Base-by-base conservation (phyloP, 2,329 filamentous ascomycete genomes). In the Hypoxylon sp. region DNA sequence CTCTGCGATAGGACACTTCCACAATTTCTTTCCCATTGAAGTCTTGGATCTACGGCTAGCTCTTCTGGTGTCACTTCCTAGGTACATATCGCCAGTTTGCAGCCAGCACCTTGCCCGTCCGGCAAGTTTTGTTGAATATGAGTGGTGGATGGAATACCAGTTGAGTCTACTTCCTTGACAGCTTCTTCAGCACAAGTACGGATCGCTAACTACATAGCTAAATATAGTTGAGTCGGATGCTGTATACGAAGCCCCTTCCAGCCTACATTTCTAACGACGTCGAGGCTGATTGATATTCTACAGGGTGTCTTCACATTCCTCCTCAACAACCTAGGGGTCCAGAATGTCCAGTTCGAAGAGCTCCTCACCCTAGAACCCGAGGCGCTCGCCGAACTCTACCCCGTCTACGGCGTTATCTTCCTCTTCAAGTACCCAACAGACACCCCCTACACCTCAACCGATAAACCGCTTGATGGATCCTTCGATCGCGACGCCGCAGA, bases 221-320 rank as follows among this genome's bases (percentile, higher is more conserved):
- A 30, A 54, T 66, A 40, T 64, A 91, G 89, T 98, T 79, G 95
- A 98, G 82, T 97, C 93, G 71, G 95, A 98, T 85, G 95, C 95
- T 81, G 95, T 97, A 88, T 75, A 88, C 58, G 30, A 31, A 58
- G 42, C 6, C 42, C 53, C 62, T 25, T 48, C 7, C 72, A 79
- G 46, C 25, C 20, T 44, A 54, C 13, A 25, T 20, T 61, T 49
- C 10, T 59, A 57, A 6, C n/a, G 46, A 40, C 73, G 77, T 50
- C 72, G 73, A 35, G 66, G 77, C 59, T 74, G 73, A 69, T 76
- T 80, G 42, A 7, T 50, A 51, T 63, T 68, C 31, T n/a, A n/a
- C 64, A 89, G 95, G 96, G 96, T 77, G 95, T 99, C 79, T 99
- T 99, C 84, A 99, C 96, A 72, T 97, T 94, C 77, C 90, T 99